phyloP scores from a whole-genome alignment of 2,329 filamentous ascomycete genomes.

The Colletotrichum truncatum region DNA sequence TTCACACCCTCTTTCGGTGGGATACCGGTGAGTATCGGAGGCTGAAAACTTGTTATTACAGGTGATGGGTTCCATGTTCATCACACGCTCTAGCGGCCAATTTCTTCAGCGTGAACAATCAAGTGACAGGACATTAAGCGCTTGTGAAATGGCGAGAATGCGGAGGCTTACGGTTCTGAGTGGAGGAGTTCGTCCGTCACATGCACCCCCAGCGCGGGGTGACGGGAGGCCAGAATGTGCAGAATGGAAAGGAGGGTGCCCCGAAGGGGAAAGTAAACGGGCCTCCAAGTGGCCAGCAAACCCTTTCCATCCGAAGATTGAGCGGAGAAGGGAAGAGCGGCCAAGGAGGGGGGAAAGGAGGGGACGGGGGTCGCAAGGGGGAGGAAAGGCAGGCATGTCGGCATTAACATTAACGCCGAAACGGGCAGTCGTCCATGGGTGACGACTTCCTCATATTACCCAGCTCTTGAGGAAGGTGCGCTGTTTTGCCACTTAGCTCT shows the following conservation, averaged over 20 bases:
- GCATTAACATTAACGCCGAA: too few relatives aligned
- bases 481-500: background rate
- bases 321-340: background rate
- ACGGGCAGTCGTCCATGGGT: too few relatives aligned
- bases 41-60: background rate
- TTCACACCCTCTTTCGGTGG: conserved; percentile 11
- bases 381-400: too few relatives aligned
- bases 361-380: too few relatives aligned
- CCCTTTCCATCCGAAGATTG: background rate
- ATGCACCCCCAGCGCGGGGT: conserved; percentile 28
- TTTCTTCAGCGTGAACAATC: conserved; percentile 8
- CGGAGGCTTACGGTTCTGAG: conserved; percentile 16
- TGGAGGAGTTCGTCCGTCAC: conserved; percentile 30
- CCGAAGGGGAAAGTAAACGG: background rate
- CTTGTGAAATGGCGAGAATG: conserved; percentile 1
- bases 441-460: too few relatives aligned
- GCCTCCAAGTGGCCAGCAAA: background rate
- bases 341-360: too few relatives aligned
- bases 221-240: conserved; percentile 13
- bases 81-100: background rate
- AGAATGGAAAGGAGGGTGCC: background rate
- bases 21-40: conserved; percentile 3
- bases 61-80: background rate
- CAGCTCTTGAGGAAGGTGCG: too few relatives aligned
- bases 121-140: conserved; percentile 21